Evolutionary conservation across 306 rosid species (phyloP).

Genomic region (Crotalaria pallida): DNA sequence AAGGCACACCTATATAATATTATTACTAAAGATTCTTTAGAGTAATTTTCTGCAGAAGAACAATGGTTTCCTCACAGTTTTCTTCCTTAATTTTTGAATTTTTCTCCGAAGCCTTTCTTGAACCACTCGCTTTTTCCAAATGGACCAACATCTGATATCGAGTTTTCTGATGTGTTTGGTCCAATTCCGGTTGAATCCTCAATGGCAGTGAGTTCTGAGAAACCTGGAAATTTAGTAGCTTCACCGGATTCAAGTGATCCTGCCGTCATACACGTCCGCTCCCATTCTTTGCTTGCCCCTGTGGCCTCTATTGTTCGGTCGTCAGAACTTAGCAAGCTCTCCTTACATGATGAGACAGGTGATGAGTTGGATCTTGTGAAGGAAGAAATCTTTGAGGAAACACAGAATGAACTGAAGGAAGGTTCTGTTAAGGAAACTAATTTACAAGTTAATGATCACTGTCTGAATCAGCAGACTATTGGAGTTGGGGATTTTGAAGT

Average conservation of each 20-base stretch:
- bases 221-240: conserved; percentile 18
- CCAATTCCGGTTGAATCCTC: conserved; percentile 40
- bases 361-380: conserved; percentile 39
- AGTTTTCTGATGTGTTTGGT: conserved; percentile 73
- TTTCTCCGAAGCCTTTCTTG: conserved; percentile 35
- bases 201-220: conserved; percentile 28
- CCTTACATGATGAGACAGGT: conserved; percentile 43
- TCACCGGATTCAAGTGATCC: conserved; percentile 37
- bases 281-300: conserved; percentile 57
- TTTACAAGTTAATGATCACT: conserved; percentile 2
- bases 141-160: conserved; percentile 34
- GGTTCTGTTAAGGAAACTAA: conserved; percentile 5
- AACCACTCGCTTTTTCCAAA: conserved; percentile 37
- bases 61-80: conserved; percentile 61
- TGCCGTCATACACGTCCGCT: conserved; percentile 36
- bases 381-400: conserved; percentile 22
- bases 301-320: conserved; percentile 40
- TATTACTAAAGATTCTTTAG: conserved; percentile 14
- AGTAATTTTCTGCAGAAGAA: background rate
- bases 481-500: conserved; percentile 75
- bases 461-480: conserved; percentile 26
- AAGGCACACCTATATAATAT: conserved; percentile 16
- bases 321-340: conserved; percentile 44
- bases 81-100: conserved; percentile 36
- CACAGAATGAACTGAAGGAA: conserved; percentile 29